phyloP scores from a whole-genome alignment of 2,329 filamentous ascomycete genomes.

The Colletotrichum sp. region DNA sequence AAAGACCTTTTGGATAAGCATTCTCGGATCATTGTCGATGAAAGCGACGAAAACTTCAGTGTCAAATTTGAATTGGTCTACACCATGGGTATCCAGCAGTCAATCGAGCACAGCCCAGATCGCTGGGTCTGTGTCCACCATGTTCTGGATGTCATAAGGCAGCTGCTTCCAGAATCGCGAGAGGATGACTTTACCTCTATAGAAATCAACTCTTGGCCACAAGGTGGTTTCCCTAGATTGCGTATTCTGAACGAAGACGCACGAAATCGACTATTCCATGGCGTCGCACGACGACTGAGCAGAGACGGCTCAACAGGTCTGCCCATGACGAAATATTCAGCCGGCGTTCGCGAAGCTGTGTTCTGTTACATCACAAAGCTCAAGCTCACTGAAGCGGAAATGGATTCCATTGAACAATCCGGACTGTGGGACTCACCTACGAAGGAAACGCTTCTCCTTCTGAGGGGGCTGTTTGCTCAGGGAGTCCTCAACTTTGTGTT shows the following conservation, averaged over 20 bases:
- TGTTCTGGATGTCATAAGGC: conserved; percentile 50
- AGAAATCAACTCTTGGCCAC: conserved; percentile 38
- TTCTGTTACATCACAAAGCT: conserved; percentile 48
- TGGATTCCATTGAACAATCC: conserved; percentile 37
- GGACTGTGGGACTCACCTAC: conserved; percentile 40
- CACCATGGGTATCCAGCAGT: conserved; percentile 58
- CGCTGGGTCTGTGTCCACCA: conserved; percentile 63
- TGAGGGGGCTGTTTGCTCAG: conserved; percentile 61
- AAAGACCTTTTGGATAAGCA: conserved; percentile 49
- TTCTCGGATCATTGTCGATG: conserved; percentile 65
- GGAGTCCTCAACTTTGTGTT: conserved; percentile 61
- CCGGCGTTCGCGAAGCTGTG: conserved; percentile 34
- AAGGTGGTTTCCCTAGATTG: conserved; percentile 50
- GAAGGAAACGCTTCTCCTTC: conserved; percentile 45
- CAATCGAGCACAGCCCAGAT: conserved; percentile 56
- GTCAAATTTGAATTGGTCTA: conserved; percentile 68
- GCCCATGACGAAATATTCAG: conserved; percentile 42
- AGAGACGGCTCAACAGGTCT: conserved; percentile 44
- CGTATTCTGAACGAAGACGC: conserved; percentile 48
- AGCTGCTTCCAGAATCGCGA: conserved; percentile 33
- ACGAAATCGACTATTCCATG: conserved; percentile 29
- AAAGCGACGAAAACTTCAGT: conserved; percentile 69
- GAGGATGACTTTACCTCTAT: conserved; percentile 39
- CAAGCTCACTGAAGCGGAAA: conserved; percentile 31
- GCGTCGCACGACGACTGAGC: conserved; percentile 46